Conservation (phyloP, 495 filamentous ascomycete species). For the Hypoxylon subgilvum region DNA sequence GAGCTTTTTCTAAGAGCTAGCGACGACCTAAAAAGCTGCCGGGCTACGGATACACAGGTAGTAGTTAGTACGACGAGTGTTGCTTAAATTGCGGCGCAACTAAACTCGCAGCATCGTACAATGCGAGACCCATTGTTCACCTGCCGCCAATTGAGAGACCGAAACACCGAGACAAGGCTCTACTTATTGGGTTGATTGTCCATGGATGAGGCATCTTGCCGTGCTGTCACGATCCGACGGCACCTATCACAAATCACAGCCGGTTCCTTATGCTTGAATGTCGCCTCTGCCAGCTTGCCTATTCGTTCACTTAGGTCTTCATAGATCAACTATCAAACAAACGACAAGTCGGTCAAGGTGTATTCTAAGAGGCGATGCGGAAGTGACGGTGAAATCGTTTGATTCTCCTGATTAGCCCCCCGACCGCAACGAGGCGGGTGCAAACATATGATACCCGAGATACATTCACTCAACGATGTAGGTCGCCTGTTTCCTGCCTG, state of each 20-base stretch:
- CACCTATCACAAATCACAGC: conserved; percentile 26
- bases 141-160: conserved; percentile 13
- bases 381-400: conserved; percentile 12
- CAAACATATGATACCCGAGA: conserved; percentile 31
- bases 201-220: conserved; percentile 35
- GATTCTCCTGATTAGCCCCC: conserved; percentile 3
- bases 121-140: conserved; percentile 21
- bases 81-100: conserved; percentile 35
- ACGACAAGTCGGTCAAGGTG: neutral
- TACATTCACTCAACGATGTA: conserved; percentile 22
- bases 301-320: conserved; percentile 1
- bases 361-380: conserved; percentile 1
- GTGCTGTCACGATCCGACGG: conserved; percentile 36
- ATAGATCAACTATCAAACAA: neutral
- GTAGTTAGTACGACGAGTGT: conserved; percentile 9
- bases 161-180: conserved; percentile 34
- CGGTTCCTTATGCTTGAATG: conserved; percentile 5
- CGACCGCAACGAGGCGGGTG: conserved; percentile 24
- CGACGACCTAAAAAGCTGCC: conserved; percentile 17
- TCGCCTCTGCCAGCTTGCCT: conserved; percentile 13
- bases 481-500: conserved; percentile 27
- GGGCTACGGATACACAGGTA: conserved; percentile 28
- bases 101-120: conserved; percentile 28
- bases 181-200: conserved; percentile 15
- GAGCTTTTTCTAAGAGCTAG: conserved; percentile 16